Percentiles rank a stretch among this genome's conserved stretches.
These are phyloP conservation scores for Globisporangium lucens DNA, from an alignment of 352 stramenopile species.

Conservation along the genomic window DNA sequence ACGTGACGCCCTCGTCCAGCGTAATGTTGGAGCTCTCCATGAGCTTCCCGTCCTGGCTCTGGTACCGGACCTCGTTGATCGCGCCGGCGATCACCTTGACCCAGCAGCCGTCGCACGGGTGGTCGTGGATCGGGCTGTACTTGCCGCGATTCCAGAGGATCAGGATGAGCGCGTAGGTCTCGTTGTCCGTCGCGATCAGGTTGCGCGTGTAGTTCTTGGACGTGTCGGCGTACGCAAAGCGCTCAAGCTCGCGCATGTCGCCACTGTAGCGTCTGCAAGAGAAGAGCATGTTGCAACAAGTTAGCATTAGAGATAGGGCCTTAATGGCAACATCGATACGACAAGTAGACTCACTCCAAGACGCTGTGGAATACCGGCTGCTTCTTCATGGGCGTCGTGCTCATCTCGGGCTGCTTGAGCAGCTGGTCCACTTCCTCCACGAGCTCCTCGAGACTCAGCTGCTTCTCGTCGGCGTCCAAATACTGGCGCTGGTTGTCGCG, in stretches of 20 bases:
- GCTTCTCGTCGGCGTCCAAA: background rate
- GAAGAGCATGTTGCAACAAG: background rate
- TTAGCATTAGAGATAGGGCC: background rate
- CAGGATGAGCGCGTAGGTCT: constrained; percentile 91
- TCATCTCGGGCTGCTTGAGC: constrained; percentile 28
- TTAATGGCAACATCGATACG: background rate
- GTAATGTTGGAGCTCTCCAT: constrained; percentile 29
- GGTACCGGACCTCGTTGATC: constrained; percentile 74
- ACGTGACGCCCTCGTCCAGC: constrained; percentile 32
- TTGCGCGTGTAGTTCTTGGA: constrained; percentile 90
- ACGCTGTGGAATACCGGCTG: constrained; percentile 29
- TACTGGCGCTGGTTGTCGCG: constrained; percentile 10
- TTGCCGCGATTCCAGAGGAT: constrained; percentile 90
- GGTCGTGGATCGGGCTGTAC: constrained; percentile 85
- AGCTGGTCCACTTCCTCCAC: constrained; percentile 41
- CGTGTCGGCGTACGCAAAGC: constrained; percentile 68
- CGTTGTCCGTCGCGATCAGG: constrained; percentile 84
- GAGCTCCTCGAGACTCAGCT: constrained; percentile 35
- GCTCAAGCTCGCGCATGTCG: constrained; percentile 45
- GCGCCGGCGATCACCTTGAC: constrained; percentile 65
- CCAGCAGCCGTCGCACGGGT: constrained; percentile 86
- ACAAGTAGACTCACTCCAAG: constrained; percentile 30
- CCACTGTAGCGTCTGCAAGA: constrained; percentile 31
- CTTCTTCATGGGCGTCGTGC: constrained; percentile 37
- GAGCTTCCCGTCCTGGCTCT: constrained; percentile 21